phyloP scores from a whole-genome alignment of 1,139 yeast genomes.

The Citeromyces siamensis region DNA sequence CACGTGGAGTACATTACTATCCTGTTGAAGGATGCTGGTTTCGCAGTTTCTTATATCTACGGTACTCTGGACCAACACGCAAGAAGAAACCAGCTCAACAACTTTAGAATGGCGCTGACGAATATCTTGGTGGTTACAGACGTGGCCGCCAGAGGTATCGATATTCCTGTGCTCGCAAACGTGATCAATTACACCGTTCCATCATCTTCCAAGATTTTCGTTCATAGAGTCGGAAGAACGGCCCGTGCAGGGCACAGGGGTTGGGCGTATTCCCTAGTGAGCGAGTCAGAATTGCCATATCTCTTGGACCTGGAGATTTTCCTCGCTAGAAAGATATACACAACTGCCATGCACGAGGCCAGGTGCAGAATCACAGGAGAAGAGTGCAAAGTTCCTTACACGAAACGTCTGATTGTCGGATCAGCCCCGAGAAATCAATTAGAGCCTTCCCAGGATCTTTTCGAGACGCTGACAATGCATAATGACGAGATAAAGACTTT shows the following conservation, averaged over 20 bases:
- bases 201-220: constrained; percentile 82
- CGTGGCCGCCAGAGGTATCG: constrained; percentile 99
- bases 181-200: constrained; percentile 89
- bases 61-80: constrained; percentile 95
- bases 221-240: constrained; percentile 98
- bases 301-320: constrained; percentile 83
- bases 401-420: constrained; percentile 74
- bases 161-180: constrained; percentile 91
- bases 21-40: constrained; percentile 66
- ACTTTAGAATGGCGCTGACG: constrained; percentile 77
- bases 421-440: constrained; percentile 61
- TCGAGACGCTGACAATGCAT: constrained; percentile 43
- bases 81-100: constrained; percentile 76
- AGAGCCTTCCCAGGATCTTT: constrained; percentile 66
- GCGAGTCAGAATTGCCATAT: constrained; percentile 82
- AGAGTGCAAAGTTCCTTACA: constrained; percentile 45
- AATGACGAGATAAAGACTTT: constrained; percentile 61
- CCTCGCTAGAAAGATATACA: constrained; percentile 67
- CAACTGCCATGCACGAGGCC: constrained; percentile 59
- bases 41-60: constrained; percentile 71
- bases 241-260: constrained; percentile 98
- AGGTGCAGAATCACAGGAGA: constrained; percentile 38
- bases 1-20: constrained; percentile 85
- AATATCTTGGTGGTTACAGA: constrained; percentile 88
- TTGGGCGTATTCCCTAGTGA: constrained; percentile 90